phyloP scores from a whole-genome alignment of 108 stramenopile species.

The Hondaea fermentalgiana region DNA sequence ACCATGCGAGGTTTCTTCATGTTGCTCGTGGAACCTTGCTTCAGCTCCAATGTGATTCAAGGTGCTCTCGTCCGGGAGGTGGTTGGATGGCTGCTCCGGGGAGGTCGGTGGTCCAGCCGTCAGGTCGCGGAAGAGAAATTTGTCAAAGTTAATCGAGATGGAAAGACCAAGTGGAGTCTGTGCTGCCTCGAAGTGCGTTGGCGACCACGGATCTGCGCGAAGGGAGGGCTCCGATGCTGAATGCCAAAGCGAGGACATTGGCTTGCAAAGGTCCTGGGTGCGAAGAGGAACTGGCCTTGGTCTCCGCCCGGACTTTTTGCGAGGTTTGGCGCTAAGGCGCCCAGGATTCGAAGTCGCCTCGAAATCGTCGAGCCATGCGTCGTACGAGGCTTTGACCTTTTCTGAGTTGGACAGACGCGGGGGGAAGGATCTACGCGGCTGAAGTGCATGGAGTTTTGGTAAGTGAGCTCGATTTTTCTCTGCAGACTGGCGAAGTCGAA shows the following conservation, averaged over 20 bases:
- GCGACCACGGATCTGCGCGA: background rate
- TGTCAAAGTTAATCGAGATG: background rate
- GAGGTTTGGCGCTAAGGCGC: background rate
- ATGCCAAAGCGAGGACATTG: background rate
- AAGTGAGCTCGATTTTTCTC: too few relatives aligned
- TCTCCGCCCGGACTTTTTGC: background rate
- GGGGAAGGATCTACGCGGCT: too few relatives aligned
- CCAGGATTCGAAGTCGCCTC: background rate
- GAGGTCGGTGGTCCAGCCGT: background rate
- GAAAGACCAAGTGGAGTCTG: background rate
- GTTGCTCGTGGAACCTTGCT: too few relatives aligned
- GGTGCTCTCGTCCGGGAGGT: background rate
- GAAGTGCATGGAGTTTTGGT: too few relatives aligned
- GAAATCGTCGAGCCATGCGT: background rate
- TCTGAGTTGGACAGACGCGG: background rate
- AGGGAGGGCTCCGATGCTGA: background rate
- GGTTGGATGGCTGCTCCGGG: background rate
- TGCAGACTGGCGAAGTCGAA: background rate
- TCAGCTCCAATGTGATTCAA: too few relatives aligned
- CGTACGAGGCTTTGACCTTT: background rate
- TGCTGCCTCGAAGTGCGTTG: background rate
- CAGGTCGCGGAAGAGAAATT: background rate
- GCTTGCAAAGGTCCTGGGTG: background rate
- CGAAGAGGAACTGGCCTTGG: background rate
- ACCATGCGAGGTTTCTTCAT: too few relatives aligned